Base-by-base conservation (phyloP, 306 rosid species). In the Quercus cerris region DNA sequence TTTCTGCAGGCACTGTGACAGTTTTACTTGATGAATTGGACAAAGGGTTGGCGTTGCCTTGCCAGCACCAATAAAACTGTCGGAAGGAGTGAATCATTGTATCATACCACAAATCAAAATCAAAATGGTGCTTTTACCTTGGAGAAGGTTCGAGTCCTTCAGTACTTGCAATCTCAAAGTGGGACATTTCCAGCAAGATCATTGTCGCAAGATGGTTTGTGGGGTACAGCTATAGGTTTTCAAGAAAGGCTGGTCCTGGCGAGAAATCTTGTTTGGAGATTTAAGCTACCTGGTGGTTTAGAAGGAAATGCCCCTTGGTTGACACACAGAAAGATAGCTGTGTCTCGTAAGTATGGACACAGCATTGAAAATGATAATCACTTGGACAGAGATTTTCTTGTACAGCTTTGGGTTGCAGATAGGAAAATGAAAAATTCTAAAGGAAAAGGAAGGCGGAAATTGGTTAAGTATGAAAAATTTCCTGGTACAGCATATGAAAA, bases 361-460 rank as follows among this genome's bases (percentile, higher is more conserved):
- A 71, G 58, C 55, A 17, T 68, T 25, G 73, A 54, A 49, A 71
- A 22, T 61, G 86, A 75, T 79, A 52, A 70, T 38, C 85, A 67
- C 19, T 46, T 91, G 56, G 87, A 71, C 31, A 94, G 97, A 81
- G 91, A 88, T 8, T 88, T 90, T 15, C 75, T 94, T 35, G 89
- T 52, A 8, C 85, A 78, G 77, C 91, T 91, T 27, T 91, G 97
- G 97, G 81, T 88, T 77, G 85, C 84, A 18, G 97, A 94, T 80
- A 63, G 31, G 71, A 90, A 86, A 82, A 64, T 63, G 64, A 54
- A 55, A 35, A 61, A 83, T 31, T 57, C 83, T 23, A 71, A 27
- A 23, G 78, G 41, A 73, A 87, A 78, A 63, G 38, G 67, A 64
- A 72, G 77, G 71, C 80, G 73, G 59, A 82, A 76, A 73, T 63